These are phyloP conservation scores for Physcomitrellopsis africana DNA, from an alignment of 225 moss, liverwort and hornwort species.

Conservation along the genomic window DNA sequence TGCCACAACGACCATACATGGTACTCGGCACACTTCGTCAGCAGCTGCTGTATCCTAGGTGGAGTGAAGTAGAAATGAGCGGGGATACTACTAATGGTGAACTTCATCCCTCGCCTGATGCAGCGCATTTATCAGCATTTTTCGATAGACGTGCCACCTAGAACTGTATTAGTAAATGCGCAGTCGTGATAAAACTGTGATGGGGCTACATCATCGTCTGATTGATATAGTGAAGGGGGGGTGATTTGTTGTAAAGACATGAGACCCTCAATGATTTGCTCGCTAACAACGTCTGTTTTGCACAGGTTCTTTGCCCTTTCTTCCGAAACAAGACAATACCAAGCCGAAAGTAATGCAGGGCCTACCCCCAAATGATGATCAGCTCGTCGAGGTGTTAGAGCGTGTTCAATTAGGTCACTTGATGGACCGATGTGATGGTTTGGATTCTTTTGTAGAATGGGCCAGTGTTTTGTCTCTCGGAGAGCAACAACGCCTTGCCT, in stretches of 20 bases:
- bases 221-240: slow-evolving; percentile 7
- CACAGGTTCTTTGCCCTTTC: slow-evolving; percentile 61
- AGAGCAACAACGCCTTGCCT: slow-evolving; percentile 96
- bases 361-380: slow-evolving; percentile 75
- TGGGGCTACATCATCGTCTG: not conserved
- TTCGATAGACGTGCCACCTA: slow-evolving; percentile 8
- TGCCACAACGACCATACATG: slow-evolving; percentile 99
- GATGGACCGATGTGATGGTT: slow-evolving; percentile 92
- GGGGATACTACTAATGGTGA: slow-evolving; percentile 55
- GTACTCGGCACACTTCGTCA: slow-evolving; percentile 98
- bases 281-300: slow-evolving; percentile 24
- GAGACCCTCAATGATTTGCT: slow-evolving; percentile 17
- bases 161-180: not conserved
- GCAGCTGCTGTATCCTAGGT: slow-evolving; percentile 91
- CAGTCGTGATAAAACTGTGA: not conserved
- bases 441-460: slow-evolving; percentile 96
- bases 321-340: slow-evolving; percentile 39
- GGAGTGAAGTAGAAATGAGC: slow-evolving; percentile 74
- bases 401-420: slow-evolving; percentile 82
- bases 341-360: slow-evolving; percentile 42
- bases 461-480: slow-evolving; percentile 92
- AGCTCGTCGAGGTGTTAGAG: slow-evolving; percentile 75
- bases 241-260: slow-evolving; percentile 1
- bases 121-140: slow-evolving; percentile 9
- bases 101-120: slow-evolving; percentile 18